Base-by-base conservation (phyloP, 2,329 filamentous ascomycete species). In the Zymoseptoria passerinii region DNA sequence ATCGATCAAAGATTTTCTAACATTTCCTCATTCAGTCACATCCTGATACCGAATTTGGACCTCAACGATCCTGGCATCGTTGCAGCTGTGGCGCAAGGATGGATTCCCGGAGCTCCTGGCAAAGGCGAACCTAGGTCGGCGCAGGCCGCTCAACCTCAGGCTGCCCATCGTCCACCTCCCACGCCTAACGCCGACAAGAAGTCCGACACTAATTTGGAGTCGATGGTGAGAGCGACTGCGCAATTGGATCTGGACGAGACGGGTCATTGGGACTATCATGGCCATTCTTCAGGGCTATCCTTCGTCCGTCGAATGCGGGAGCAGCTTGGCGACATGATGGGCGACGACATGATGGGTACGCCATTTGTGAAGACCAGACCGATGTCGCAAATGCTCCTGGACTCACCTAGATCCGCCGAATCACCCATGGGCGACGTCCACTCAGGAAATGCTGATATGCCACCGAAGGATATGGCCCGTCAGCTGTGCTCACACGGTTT, bases 181-280 rank as follows among this genome's bases (percentile, higher is more conserved):
- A 72, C 70, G 52, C 69, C 72, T 8, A 80, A 81, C 28, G 81
- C 86, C 50, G 64, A 66, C 28, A 64, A 63, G 20, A 61, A 70
- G 59, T 64, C 68, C 51, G 90, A 92, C 65, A 84, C 83, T 9
- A 83, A 92, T 63, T 78, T 99, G 27, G 86, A 92, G 70, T 95
- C 92, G 28, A 97, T 99, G 92, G 91, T 97, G 58, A 89, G 92
- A 70, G 89, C 89, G 49, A 90, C 92, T 2, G 94, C 92, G 40
- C 89, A 92, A 70, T 80, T 99, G 18, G 92, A 97, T 68, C 80
- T 97, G 35, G 91, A 95, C 67, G 92, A 97, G 66, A 85, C 86
- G 67, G 92, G 92, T 49, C 85, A 94, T 66, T 95, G 91, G 85
- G 92, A 97, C 73, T 99, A 96, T 68, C 90, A 95, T 70, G 94